phyloP scores from a whole-genome alignment of 768 basidiomycete species.

The Lactarius pseudohatsudake region DNA sequence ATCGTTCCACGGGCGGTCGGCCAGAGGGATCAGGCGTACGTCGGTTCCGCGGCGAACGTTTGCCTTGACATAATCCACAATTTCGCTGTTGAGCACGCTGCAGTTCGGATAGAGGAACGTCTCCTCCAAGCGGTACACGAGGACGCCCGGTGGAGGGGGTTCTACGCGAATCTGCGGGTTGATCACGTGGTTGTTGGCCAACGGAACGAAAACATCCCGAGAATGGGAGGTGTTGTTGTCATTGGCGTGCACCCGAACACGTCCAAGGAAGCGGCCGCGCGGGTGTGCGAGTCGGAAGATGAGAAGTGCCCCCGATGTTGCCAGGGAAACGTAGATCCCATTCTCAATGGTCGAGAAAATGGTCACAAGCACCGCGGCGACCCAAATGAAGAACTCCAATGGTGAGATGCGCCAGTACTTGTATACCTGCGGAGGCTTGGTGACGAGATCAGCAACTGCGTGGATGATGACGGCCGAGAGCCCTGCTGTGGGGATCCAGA shows the following conservation, averaged over 20 bases:
- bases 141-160: constrained; percentile 79
- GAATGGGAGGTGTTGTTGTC: constrained; percentile 32
- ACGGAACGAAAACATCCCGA: constrained; percentile 85
- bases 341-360: constrained; percentile 93
- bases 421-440: constrained; percentile 80
- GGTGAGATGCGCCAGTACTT: constrained; percentile 94
- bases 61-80: constrained; percentile 81
- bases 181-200: constrained; percentile 55
- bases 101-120: constrained; percentile 85
- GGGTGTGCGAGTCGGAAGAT: constrained; percentile 86
- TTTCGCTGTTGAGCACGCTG: constrained; percentile 60
- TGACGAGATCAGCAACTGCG: constrained; percentile 85
- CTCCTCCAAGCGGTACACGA: constrained; percentile 92
- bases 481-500: constrained; percentile 78
- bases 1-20: constrained; percentile 94
- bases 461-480: constrained; percentile 96
- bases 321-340: constrained; percentile 86
- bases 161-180: constrained; percentile 71
- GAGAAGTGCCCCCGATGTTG: constrained; percentile 74
- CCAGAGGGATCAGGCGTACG: constrained; percentile 55
- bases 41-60: constrained; percentile 77
- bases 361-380: constrained; percentile 83
- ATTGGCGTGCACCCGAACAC: constrained; percentile 58
- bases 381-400: constrained; percentile 87
- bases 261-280: constrained; percentile 88